Evolutionary conservation across 495 filamentous ascomycete genomes (phyloP).

Genomic region (Aspergillus kassunensis): DNA sequence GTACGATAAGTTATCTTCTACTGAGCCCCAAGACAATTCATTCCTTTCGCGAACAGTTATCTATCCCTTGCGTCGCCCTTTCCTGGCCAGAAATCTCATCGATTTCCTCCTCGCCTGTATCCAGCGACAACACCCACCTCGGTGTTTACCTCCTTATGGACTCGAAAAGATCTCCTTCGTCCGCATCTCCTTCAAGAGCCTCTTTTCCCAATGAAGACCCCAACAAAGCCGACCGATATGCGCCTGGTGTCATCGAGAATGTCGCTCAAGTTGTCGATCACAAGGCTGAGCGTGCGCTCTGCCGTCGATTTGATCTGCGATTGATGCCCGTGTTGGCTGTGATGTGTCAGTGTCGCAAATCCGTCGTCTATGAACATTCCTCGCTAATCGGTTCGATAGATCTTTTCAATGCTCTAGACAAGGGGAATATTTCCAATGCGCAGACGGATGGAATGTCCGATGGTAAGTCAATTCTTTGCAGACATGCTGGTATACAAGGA

Average conservation of each 20-base stretch:
- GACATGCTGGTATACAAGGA: background rate
- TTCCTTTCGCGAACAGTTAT: constrained; percentile 6
- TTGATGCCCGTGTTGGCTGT: constrained; percentile 59
- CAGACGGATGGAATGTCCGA: constrained; percentile 57
- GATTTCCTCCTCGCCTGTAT: background rate
- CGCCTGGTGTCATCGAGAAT: constrained; percentile 33
- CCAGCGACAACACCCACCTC: background rate
- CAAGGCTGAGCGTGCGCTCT: constrained; percentile 57
- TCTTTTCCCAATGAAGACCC: constrained; percentile 23
- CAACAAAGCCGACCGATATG: constrained; percentile 25
- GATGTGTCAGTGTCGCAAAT: constrained; percentile 48
- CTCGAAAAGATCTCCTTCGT: constrained; percentile 5
- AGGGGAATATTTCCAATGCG: constrained; percentile 66
- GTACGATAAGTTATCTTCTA: constrained; percentile 9
- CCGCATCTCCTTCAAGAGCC: background rate
- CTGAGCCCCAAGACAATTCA: background rate
- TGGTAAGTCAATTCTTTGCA: constrained; percentile 25
- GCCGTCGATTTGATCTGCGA: constrained; percentile 60
- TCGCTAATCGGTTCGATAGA: constrained; percentile 24
- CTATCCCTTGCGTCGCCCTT: constrained; percentile 11
- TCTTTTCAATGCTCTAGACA: constrained; percentile 63
- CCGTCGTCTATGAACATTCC: background rate
- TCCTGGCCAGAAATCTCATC: background rate
- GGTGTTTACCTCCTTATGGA: background rate
- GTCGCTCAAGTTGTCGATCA: constrained; percentile 38